These are phyloP conservation scores for Cornus kousa DNA, from an alignment of 148 eudicot genomes.

Conservation along the genomic window DNA sequence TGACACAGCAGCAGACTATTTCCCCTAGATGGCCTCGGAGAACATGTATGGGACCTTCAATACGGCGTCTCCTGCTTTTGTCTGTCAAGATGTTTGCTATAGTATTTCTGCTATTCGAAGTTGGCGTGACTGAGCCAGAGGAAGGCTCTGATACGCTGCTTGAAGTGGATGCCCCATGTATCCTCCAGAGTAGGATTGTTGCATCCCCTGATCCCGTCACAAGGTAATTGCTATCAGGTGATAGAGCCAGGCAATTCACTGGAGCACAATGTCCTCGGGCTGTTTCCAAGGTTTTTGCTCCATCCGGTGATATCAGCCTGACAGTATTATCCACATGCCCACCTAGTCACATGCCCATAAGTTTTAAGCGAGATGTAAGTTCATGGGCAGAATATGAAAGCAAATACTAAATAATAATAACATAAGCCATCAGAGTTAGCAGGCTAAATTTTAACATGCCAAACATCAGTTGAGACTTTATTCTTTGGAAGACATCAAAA, in stretches of 20 bases:
- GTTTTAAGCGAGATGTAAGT: conserved; percentile 1
- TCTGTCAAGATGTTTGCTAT: conserved; percentile 44
- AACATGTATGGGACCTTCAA: conserved; percentile 95
- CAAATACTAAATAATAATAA: not conserved
- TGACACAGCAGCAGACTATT: conserved; percentile 75
- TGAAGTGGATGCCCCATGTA: conserved; percentile 51
- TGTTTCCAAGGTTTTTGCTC: conserved; percentile 86
- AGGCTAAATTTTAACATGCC: conserved; percentile 1
- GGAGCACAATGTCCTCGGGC: conserved; percentile 95
- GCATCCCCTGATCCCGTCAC: conserved; percentile 92
- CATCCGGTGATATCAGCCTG: conserved; percentile 77
- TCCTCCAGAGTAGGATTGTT: conserved; percentile 80
- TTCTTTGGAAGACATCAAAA: conserved; percentile 2
- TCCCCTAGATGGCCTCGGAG: conserved; percentile 89
- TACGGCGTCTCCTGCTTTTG: conserved; percentile 54
- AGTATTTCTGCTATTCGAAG: conserved; percentile 47
- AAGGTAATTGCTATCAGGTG: conserved; percentile 78
- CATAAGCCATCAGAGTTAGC: not conserved
- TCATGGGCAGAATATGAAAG: not conserved
- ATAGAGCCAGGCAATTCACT: conserved; percentile 87
- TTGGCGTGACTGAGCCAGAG: conserved; percentile 45
- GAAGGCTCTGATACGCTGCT: conserved; percentile 47
- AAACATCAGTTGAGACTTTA: not conserved
- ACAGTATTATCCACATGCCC: conserved; percentile 95
- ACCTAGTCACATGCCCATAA: conserved; percentile 41